phyloP scores from a whole-genome alignment of 371 early-diverging fungal species.

The Blastocladiella emersonii region DNA sequence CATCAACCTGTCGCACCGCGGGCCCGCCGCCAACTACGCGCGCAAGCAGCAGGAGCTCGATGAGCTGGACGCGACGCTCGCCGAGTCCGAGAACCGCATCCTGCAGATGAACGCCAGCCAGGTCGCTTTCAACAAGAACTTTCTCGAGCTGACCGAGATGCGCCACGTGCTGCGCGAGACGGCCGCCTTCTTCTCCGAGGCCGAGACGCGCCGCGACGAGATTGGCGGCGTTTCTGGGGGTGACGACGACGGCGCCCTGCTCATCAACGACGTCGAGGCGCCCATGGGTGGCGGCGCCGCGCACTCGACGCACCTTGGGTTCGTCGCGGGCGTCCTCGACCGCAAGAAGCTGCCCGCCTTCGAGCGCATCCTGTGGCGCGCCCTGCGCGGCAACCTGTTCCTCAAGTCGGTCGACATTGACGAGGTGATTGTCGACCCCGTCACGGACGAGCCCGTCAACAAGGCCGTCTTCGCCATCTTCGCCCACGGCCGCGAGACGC shows the following conservation, averaged over 20 bases:
- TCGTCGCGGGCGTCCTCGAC: slow-evolving; percentile 83
- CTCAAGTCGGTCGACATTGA: slow-evolving; percentile 91
- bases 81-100: slow-evolving; percentile 66
- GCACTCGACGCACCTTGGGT: slow-evolving; percentile 8
- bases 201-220: slow-evolving; percentile 31
- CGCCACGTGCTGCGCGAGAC: slow-evolving; percentile 82
- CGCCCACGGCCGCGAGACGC: slow-evolving; percentile 83
- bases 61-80: slow-evolving; percentile 72
- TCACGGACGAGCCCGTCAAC: slow-evolving; percentile 62
- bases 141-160: slow-evolving; percentile 75
- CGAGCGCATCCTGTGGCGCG: slow-evolving; percentile 92
- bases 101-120: slow-evolving; percentile 73
- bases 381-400: slow-evolving; percentile 92
- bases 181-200: slow-evolving; percentile 52
- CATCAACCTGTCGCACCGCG: slow-evolving; percentile 18
- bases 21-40: slow-evolving; percentile 38
- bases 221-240: slow-evolving; percentile 22
- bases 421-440: slow-evolving; percentile 75
- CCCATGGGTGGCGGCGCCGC: background rate
- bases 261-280: background rate
- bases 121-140: slow-evolving; percentile 69
- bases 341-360: slow-evolving; percentile 70
- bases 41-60: slow-evolving; percentile 85
- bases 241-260: slow-evolving; percentile 28
- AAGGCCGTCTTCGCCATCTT: slow-evolving; percentile 95